These are phyloP conservation scores for Tremella yokohamensis DNA, from an alignment of 768 basidiomycete species.

Conservation along the genomic window DNA sequence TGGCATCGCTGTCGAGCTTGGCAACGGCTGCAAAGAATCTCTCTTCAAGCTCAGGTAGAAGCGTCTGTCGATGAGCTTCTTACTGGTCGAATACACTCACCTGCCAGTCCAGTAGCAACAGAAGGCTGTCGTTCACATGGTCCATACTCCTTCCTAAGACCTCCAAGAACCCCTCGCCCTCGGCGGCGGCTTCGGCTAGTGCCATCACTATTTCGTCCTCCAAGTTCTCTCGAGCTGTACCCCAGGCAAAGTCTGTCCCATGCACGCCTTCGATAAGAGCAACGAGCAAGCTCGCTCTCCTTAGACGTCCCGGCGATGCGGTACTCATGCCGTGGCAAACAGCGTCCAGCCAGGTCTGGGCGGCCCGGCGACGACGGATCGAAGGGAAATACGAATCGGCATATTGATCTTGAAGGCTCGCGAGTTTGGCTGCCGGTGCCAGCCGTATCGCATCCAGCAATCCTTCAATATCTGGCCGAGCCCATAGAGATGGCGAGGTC, in stretches of 20 bases:
- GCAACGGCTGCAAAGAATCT: too few relatives aligned
- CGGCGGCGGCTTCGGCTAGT: not conserved
- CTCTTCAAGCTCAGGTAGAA: too few relatives aligned
- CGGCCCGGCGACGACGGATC: not conserved
- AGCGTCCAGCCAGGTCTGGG: conserved; percentile 19
- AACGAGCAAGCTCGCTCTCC: too few relatives aligned
- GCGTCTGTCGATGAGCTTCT: too few relatives aligned
- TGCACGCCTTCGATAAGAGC: conserved; percentile 10
- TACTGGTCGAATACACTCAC: too few relatives aligned
- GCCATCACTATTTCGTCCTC: conserved; percentile 21
- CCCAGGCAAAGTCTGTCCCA: conserved; percentile 17
- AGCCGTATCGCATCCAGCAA: conserved; percentile 15
- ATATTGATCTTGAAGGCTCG: not conserved
- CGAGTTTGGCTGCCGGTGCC: conserved; percentile 9
- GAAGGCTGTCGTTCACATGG: too few relatives aligned
- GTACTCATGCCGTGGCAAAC: not conserved
- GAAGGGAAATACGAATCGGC: conserved; percentile 14
- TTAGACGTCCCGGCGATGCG: too few relatives aligned
- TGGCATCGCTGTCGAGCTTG: not conserved
- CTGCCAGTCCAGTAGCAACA: too few relatives aligned
- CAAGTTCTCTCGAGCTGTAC: conserved; percentile 4
- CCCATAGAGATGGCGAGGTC: conserved; percentile 10
- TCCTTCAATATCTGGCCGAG: not conserved
- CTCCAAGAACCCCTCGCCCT: not conserved
- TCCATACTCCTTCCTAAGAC: too few relatives aligned